These are phyloP conservation scores for Hypoxylon lenormandii DNA, from an alignment of 495 filamentous ascomycete species.

Conservation along the genomic window DNA sequence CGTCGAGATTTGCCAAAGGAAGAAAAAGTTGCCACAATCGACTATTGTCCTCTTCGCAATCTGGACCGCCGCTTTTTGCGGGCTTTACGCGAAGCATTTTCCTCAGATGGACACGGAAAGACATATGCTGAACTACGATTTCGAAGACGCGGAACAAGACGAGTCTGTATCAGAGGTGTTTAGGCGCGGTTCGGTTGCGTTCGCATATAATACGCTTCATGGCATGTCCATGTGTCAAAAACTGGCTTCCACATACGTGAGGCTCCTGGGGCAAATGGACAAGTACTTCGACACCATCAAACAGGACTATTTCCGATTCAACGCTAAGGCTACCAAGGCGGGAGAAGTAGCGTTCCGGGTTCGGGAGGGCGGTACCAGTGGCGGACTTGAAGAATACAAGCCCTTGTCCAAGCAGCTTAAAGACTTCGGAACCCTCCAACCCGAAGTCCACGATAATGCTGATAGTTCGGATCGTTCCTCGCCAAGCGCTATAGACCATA, in stretches of 20 bases:
- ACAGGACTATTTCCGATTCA: constrained; percentile 64
- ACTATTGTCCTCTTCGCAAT: constrained; percentile 83
- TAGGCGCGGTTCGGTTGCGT: constrained; percentile 54
- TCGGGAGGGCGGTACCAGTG: constrained; percentile 65
- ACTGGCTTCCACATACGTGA: constrained; percentile 78
- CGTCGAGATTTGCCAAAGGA: constrained; percentile 72
- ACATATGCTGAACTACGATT: constrained; percentile 63
- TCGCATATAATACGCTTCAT: constrained; percentile 57
- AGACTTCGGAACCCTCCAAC: constrained; percentile 57
- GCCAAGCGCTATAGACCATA: constrained; percentile 49
- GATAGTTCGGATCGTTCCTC: constrained; percentile 46
- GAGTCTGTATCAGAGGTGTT: constrained; percentile 52
- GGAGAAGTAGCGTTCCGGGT: constrained; percentile 55
- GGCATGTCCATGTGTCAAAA: constrained; percentile 75
- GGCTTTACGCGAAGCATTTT: constrained; percentile 79
- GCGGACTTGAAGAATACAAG: constrained; percentile 79
- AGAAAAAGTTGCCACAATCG: constrained; percentile 80
- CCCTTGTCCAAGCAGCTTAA: constrained; percentile 52
- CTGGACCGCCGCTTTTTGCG: constrained; percentile 80
- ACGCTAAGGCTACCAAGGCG: constrained; percentile 38
- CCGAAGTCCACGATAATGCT: constrained; percentile 49
- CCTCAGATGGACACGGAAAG: constrained; percentile 79
- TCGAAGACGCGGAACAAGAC: constrained; percentile 39
- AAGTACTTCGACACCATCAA: constrained; percentile 74
- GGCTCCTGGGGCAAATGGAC: constrained; percentile 74